These are phyloP conservation scores for Gelatoporia subvermispora DNA, from an alignment of 768 basidiomycete genomes.

Conservation along the genomic window DNA sequence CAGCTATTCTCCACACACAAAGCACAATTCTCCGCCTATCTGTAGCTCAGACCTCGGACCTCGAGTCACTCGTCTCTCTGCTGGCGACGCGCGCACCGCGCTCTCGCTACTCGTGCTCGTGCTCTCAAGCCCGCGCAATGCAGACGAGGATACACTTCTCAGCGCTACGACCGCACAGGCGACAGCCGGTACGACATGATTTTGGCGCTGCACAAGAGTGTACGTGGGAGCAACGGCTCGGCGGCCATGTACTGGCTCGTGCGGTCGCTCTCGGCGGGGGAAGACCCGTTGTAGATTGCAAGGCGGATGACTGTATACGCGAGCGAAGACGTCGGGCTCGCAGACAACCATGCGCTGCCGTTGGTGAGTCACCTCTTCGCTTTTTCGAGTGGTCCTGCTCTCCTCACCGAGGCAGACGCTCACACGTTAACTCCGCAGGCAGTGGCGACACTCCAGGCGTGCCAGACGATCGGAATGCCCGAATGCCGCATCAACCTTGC, in stretches of 20 bases:
- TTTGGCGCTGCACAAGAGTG: conserved; percentile 77
- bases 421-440: too few species aligned
- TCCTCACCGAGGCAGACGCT: conserved; percentile 7
- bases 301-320: conserved; percentile 75
- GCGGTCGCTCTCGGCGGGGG: conserved; percentile 74
- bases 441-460: conserved; percentile 56
- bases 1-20: conserved; percentile 7
- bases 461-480: conserved; percentile 73
- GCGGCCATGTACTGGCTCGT: conserved; percentile 90
- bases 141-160: conserved; percentile 47
- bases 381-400: not conserved
- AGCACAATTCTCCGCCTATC: conserved; percentile 21
- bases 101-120: conserved; percentile 74
- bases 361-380: conserved; percentile 52
- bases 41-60: conserved; percentile 40
- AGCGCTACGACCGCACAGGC: conserved; percentile 68
- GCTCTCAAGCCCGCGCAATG: conserved; percentile 37
- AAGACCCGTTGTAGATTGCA: conserved; percentile 76
- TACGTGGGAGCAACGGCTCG: conserved; percentile 69
- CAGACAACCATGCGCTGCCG: conserved; percentile 72
- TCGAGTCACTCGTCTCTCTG: conserved; percentile 48
- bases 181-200: conserved; percentile 81
- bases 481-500: conserved; percentile 77
- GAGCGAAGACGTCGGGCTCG: conserved; percentile 82
- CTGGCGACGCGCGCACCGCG: conserved; percentile 74